phyloP scores from a whole-genome alignment of 2,329 filamentous ascomycete genomes.

The Phyllosticta citribraziliensis region DNA sequence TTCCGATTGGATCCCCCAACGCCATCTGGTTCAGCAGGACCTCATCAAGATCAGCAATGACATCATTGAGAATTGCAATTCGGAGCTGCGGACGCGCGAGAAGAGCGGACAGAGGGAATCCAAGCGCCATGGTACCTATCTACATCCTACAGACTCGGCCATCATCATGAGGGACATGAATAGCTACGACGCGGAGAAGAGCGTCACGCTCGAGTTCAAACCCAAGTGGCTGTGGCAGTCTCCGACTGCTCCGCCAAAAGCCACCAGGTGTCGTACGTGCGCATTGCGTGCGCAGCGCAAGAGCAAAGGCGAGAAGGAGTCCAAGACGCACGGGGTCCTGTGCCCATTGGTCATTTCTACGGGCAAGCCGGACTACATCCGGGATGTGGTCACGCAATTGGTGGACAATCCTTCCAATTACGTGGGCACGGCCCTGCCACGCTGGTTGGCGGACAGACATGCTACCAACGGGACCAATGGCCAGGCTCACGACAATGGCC shows the following conservation, averaged over 20 bases:
- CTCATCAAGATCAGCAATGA: constrained; percentile 1
- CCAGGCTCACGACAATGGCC: not conserved
- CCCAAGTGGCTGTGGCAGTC: constrained; percentile 41
- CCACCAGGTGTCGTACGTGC: constrained; percentile 37
- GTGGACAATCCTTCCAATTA: constrained; percentile 8
- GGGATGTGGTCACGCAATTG: constrained; percentile 7
- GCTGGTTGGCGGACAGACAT: constrained; percentile 1
- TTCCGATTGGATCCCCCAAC: constrained; percentile 3
- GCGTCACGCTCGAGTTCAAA: constrained; percentile 31
- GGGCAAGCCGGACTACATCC: constrained; percentile 15
- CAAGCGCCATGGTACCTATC: not conserved
- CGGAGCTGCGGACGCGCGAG: constrained; percentile 4
- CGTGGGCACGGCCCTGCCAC: constrained; percentile 3
- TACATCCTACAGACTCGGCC: constrained; percentile 1
- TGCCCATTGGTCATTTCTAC: constrained; percentile 34
- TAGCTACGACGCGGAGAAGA: constrained; percentile 7
- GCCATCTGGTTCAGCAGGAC: constrained; percentile 9
- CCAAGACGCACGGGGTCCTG: constrained; percentile 14
- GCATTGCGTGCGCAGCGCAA: constrained; percentile 31
- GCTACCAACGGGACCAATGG: not conserved
- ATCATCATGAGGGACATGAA: constrained; percentile 7
- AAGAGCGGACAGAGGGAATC: not conserved
- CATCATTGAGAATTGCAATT: constrained; percentile 6
- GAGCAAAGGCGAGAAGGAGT: constrained; percentile 14
- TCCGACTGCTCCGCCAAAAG: constrained; percentile 29